Evolutionary conservation across 495 filamentous ascomycete species (phyloP).

Genomic region (Podospora pseudocomata): DNA sequence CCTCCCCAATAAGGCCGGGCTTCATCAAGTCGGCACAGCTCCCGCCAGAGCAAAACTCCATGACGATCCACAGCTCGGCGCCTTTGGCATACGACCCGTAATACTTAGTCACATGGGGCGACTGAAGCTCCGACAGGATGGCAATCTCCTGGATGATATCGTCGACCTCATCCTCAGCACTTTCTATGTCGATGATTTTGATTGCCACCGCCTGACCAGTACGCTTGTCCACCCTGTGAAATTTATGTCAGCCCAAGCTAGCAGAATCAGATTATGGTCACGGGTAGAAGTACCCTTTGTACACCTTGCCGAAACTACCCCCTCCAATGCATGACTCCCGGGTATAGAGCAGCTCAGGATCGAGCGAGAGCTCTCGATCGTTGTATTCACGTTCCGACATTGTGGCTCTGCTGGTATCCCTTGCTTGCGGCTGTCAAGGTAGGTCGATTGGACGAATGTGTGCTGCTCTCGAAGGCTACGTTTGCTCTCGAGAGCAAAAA

Average conservation of each 20-base stretch:
- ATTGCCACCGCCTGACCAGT: constrained; percentile 86
- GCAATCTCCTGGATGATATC: constrained; percentile 99
- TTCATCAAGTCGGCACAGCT: constrained; percentile 90
- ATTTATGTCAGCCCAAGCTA: constrained; percentile 28
- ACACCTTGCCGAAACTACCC: constrained; percentile 93
- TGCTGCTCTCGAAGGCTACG: not conserved
- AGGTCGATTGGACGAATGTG: not conserved
- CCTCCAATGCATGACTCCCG: constrained; percentile 92
- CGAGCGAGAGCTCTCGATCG: constrained; percentile 49
- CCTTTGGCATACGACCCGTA: constrained; percentile 94
- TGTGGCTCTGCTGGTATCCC: not conserved
- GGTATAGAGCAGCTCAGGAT: constrained; percentile 85
- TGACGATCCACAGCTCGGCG: constrained; percentile 94
- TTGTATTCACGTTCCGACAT: constrained; percentile 46
- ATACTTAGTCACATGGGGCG: constrained; percentile 93
- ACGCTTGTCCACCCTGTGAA: constrained; percentile 69
- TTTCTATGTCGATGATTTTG: constrained; percentile 97
- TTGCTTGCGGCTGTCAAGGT: not conserved
- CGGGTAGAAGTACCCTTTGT: constrained; percentile 69
- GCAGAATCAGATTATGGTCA: not conserved
- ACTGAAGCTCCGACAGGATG: constrained; percentile 90
- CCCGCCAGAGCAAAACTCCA: constrained; percentile 92
- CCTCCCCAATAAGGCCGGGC: constrained; percentile 84
- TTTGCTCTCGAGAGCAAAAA: not conserved
- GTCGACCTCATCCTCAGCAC: constrained; percentile 96